Conservation (phyloP, 495 filamentous ascomycete genomes). For the Xylaria acuta region DNA sequence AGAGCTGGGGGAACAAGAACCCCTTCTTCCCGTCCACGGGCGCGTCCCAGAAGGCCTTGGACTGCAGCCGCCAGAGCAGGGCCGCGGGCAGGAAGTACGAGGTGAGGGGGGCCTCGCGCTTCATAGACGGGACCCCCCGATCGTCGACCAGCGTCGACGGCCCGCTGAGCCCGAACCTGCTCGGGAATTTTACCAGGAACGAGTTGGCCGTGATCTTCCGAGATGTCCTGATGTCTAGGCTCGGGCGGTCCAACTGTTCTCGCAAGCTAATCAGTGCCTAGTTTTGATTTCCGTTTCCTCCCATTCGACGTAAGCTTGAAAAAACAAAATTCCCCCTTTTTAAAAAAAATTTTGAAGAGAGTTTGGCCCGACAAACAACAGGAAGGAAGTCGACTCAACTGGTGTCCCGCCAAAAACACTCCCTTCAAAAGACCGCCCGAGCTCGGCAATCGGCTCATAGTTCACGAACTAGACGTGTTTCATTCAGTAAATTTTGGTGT, state of each 20-base stretch:
- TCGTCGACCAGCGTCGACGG: neutral
- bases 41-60: constrained; percentile 10
- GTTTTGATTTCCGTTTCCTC: neutral
- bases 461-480: neutral
- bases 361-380: neutral
- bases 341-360: no score
- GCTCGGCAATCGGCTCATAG: neutral
- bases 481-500: neutral
- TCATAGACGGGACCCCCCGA: neutral
- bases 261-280: neutral
- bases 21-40: neutral
- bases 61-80: constrained; percentile 11
- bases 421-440: constrained; percentile 6
- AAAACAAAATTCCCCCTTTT: no score
- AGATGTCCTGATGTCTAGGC: neutral
- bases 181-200: neutral
- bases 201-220: neutral
- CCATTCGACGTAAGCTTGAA: no score
- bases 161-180: neutral
- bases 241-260: neutral
- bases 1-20: neutral
- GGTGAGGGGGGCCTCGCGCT: neutral
- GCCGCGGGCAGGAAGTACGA: neutral
- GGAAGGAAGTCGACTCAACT: neutral
- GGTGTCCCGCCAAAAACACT: constrained; percentile 4